Conservation (phyloP, 129 eudicot genomes). For the Smallanthus sonchifolius region DNA sequence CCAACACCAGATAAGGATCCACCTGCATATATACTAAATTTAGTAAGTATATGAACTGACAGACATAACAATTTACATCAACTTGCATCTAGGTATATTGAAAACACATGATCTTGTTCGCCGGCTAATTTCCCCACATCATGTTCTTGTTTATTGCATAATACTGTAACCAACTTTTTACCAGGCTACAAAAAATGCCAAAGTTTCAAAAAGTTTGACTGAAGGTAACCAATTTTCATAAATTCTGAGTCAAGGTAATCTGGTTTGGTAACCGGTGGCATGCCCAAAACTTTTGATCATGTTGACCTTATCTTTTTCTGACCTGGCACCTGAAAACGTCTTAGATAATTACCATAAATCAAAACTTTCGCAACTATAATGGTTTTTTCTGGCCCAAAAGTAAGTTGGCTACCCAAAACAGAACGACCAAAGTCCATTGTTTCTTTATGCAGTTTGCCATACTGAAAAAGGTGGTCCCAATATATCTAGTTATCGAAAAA, state of each 20-base stretch:
- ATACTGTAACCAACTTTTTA: neutral
- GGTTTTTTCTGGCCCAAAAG: neutral
- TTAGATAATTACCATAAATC: neutral
- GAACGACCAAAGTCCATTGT: neutral
- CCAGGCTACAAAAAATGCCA: neutral
- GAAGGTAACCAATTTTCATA: neutral
- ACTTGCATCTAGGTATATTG: neutral
- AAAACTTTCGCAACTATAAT: neutral
- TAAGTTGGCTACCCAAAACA: neutral
- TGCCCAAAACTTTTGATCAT: too few species aligned
- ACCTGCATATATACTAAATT: slow-evolving; percentile 31
- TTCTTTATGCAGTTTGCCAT: neutral
- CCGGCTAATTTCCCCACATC: neutral
- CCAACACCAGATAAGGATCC: slow-evolving; percentile 68
- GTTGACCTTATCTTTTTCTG: too few species aligned
- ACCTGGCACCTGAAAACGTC: neutral
- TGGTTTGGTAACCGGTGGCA: neutral
- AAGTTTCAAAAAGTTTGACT: neutral
- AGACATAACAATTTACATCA: neutral
- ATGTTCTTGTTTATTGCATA: neutral
- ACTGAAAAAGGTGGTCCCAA: neutral
- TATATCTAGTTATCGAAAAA: neutral
- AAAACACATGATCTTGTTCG: neutral
- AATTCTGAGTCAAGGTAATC: neutral
- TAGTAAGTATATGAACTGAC: neutral